These are phyloP conservation scores for Cenococcum geophilum DNA, from an alignment of 495 filamentous ascomycete genomes.

Conservation along the genomic window DNA sequence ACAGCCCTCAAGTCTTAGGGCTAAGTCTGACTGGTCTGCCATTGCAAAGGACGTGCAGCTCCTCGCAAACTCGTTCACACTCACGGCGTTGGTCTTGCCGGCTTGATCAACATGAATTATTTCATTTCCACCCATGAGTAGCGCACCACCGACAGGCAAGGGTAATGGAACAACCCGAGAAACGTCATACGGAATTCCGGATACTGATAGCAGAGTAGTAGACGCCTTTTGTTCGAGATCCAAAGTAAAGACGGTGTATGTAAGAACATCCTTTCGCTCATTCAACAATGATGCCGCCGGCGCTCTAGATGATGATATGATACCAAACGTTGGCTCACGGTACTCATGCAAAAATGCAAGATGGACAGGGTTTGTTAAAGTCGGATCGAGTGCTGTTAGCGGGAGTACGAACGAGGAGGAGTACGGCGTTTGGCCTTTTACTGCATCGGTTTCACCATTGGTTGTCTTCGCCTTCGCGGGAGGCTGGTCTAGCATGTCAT, in stretches of 20 bases:
- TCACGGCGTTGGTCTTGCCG: slow-evolving; percentile 86
- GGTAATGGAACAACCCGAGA: slow-evolving; percentile 79
- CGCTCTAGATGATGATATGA: slow-evolving; percentile 67
- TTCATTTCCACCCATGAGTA: slow-evolving; percentile 83
- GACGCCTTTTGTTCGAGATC: slow-evolving; percentile 91
- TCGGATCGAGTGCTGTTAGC: slow-evolving; percentile 78
- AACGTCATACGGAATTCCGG: slow-evolving; percentile 80
- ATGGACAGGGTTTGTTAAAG: slow-evolving; percentile 78
- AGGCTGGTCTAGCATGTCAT: slow-evolving; percentile 42
- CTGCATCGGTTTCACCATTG: slow-evolving; percentile 47
- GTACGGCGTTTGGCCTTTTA: slow-evolving; percentile 67
- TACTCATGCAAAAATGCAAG: slow-evolving; percentile 95
- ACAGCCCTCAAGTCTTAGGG: slow-evolving; percentile 76
- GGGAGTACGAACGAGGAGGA: slow-evolving; percentile 85
- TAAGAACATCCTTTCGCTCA: slow-evolving; percentile 75
- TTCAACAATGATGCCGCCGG: slow-evolving; percentile 66
- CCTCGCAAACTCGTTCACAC: slow-evolving; percentile 85
- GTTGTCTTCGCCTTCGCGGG: slow-evolving; percentile 19
- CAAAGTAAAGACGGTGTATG: slow-evolving; percentile 89
- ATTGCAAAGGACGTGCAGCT: slow-evolving; percentile 72
- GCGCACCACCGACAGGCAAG: slow-evolving; percentile 76
- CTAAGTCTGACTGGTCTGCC: slow-evolving; percentile 75
- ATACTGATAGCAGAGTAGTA: slow-evolving; percentile 82
- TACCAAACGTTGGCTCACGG: slow-evolving; percentile 92
- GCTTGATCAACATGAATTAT: slow-evolving; percentile 94